Percentiles rank a stretch among this genome's conserved stretches.
phyloP scores from a whole-genome alignment of 2,329 filamentous ascomycete genomes.

The Plenodomus tracheiphilus region DNA sequence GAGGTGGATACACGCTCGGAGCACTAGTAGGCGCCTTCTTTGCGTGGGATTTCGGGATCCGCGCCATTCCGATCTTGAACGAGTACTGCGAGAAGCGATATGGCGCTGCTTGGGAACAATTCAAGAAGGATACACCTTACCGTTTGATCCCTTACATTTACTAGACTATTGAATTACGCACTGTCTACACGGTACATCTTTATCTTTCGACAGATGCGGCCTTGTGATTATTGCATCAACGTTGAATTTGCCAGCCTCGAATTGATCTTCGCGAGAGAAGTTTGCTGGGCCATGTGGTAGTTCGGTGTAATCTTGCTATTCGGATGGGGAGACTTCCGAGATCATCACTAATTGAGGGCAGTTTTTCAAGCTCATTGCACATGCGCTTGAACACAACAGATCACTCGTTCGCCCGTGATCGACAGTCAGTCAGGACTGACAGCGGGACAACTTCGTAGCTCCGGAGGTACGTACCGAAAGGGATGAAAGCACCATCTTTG shows the following conservation, averaged over 20 bases:
- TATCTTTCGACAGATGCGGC: too few relatives aligned
- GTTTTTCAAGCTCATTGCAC: too few relatives aligned
- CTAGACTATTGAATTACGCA: too few relatives aligned
- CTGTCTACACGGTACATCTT: too few relatives aligned
- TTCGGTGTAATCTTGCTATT: background rate
- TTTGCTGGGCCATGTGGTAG: background rate
- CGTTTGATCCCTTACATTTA: conserved; percentile 40
- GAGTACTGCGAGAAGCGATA: conserved; percentile 52
- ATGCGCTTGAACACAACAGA: background rate
- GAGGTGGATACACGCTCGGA: conserved; percentile 54
- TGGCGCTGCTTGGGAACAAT: conserved; percentile 45
- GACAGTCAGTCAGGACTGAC: conserved; percentile 6
- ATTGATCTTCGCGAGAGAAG: too few relatives aligned
- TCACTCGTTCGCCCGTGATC: conserved; percentile 3
- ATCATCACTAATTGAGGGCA: background rate
- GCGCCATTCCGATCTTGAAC: conserved; percentile 54
- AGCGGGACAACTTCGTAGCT: conserved; percentile 7
- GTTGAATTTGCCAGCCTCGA: too few relatives aligned
- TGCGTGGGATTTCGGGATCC: conserved; percentile 50
- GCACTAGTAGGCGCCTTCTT: conserved; percentile 47
- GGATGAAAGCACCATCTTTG: background rate
- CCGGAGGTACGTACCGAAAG: conserved; percentile 7
- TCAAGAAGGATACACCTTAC: conserved; percentile 48
- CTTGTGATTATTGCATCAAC: too few relatives aligned
- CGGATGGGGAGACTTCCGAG: background rate